A percentile compares a stretch with the other conserved stretches of the same genome.
phyloP scores from a whole-genome alignment of 495 filamentous ascomycete species.

The Tuber aestivum region DNA sequence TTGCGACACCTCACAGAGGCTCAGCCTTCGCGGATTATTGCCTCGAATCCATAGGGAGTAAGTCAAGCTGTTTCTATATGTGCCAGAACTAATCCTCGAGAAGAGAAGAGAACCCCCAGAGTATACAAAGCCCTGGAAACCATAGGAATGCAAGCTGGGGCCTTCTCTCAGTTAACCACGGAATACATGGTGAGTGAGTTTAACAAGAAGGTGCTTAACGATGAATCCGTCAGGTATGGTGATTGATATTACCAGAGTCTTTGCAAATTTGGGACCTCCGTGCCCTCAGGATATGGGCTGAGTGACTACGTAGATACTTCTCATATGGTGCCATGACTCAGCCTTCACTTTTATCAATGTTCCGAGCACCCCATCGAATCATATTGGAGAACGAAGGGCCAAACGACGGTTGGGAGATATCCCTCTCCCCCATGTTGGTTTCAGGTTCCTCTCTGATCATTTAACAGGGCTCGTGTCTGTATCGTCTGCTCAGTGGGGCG shows the following conservation, averaged over 20 bases:
- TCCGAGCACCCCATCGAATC: constrained; percentile 65
- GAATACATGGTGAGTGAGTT: constrained; percentile 76
- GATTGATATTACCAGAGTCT: background rate
- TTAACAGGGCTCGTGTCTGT: constrained; percentile 69
- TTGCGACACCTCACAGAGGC: constrained; percentile 81
- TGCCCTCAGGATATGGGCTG: background rate
- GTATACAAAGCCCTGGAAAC: constrained; percentile 63
- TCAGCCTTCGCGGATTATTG: constrained; percentile 81
- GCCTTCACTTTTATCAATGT: constrained; percentile 64
- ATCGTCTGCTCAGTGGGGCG: constrained; percentile 77
- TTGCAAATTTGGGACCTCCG: constrained; percentile 14
- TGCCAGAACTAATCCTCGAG: background rate
- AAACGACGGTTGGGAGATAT: constrained; percentile 60
- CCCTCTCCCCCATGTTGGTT: background rate
- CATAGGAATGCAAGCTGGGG: constrained; percentile 68
- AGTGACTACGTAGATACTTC: constrained; percentile 57
- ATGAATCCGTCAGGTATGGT: constrained; percentile 56
- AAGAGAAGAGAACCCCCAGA: constrained; percentile 55
- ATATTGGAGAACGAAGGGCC: constrained; percentile 66
- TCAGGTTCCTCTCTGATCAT: background rate
- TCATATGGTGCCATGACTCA: constrained; percentile 78
- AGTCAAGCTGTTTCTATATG: constrained; percentile 24
- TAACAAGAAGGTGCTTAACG: constrained; percentile 72
- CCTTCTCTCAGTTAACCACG: constrained; percentile 77
- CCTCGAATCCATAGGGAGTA: constrained; percentile 62